A percentile compares a stretch with the other conserved stretches of the same genome.
These are phyloP conservation scores for Senna siamea DNA, from an alignment of 306 rosid species.

Conservation along the genomic window DNA sequence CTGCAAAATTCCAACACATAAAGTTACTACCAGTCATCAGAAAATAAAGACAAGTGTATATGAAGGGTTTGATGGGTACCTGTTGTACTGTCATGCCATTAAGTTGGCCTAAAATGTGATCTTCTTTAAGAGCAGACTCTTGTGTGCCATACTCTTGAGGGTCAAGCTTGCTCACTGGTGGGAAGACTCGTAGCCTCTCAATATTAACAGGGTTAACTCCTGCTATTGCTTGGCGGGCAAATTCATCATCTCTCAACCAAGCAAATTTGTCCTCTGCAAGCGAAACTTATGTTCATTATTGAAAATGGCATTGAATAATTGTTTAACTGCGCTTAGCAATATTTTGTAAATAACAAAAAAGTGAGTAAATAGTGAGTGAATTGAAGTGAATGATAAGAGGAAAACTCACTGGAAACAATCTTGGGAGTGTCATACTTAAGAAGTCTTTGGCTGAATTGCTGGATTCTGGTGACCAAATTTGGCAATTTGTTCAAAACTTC, in stretches of 20 bases:
- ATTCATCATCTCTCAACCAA: constrained; percentile 96
- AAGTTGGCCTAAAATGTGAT: constrained; percentile 72
- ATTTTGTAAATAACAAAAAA: too few species aligned
- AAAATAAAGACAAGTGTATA: neutral
- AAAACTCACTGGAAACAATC: constrained; percentile 79
- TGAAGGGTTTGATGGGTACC: constrained; percentile 44
- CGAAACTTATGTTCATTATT: constrained; percentile 15
- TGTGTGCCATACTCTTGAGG: constrained; percentile 69
- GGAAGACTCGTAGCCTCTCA: constrained; percentile 75
- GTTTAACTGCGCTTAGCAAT: neutral
- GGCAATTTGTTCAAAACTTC: constrained; percentile 70
- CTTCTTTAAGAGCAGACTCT: constrained; percentile 87
- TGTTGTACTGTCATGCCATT: constrained; percentile 90
- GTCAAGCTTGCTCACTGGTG: constrained; percentile 89
- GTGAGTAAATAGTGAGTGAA: too few species aligned
- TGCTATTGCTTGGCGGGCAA: constrained; percentile 88
- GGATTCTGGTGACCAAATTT: constrained; percentile 56
- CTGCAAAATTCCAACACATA: constrained; percentile 40
- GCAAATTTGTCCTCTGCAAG: constrained; percentile 88
- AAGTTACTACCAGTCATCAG: neutral
- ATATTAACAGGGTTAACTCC: constrained; percentile 87
- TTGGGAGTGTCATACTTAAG: constrained; percentile 81
- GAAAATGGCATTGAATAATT: neutral
- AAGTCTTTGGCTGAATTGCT: constrained; percentile 67
- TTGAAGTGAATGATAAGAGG: neutral